These are phyloP conservation scores for Hypoxylon sp. DNA, from an alignment of 2,329 filamentous ascomycete genomes.

Conservation along the genomic window DNA sequence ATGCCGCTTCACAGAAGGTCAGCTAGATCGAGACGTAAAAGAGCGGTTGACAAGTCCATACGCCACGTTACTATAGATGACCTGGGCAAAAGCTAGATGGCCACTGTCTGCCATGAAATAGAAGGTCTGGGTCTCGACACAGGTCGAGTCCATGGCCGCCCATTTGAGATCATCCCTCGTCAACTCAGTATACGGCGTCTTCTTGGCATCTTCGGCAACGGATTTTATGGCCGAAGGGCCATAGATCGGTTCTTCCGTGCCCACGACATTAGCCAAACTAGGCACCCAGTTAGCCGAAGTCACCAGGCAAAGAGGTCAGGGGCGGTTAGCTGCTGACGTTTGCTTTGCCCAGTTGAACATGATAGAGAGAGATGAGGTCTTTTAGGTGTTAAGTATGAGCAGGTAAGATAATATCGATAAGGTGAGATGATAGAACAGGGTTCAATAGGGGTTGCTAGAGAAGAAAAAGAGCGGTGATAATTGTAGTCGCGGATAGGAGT, in stretches of 20 bases:
- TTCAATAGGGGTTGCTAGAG: conserved; percentile 22
- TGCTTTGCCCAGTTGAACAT: conserved; percentile 98
- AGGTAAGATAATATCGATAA: conserved; percentile 35
- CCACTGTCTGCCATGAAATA: conserved; percentile 88
- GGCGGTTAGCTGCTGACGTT: conserved; percentile 71
- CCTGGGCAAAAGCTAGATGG: conserved; percentile 82
- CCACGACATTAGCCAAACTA: conserved; percentile 84
- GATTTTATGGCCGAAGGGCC: conserved; percentile 89
- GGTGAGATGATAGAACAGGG: conserved; percentile 23
- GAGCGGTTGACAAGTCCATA: conserved; percentile 64
- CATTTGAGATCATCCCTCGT: conserved; percentile 86
- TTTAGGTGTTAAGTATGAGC: conserved; percentile 33
- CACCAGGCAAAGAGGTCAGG: conserved; percentile 41
- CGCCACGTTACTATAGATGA: conserved; percentile 98
- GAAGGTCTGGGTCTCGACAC: conserved; percentile 95
- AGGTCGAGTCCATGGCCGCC: conserved; percentile 84
- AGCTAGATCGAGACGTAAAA: conserved; percentile 40
- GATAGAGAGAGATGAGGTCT: conserved; percentile 50
- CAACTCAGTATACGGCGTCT: conserved; percentile 84
- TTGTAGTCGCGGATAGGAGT: conserved; percentile 19
- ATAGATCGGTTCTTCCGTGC: conserved; percentile 97
- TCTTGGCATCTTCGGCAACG: conserved; percentile 84
- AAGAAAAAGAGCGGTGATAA: conserved; percentile 42
- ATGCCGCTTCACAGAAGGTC: conserved; percentile 76
- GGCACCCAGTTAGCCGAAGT: conserved; percentile 48